Evolutionary conservation across 2,329 filamentous ascomycete species (phyloP).

Genomic region (Fusarium sp.): DNA sequence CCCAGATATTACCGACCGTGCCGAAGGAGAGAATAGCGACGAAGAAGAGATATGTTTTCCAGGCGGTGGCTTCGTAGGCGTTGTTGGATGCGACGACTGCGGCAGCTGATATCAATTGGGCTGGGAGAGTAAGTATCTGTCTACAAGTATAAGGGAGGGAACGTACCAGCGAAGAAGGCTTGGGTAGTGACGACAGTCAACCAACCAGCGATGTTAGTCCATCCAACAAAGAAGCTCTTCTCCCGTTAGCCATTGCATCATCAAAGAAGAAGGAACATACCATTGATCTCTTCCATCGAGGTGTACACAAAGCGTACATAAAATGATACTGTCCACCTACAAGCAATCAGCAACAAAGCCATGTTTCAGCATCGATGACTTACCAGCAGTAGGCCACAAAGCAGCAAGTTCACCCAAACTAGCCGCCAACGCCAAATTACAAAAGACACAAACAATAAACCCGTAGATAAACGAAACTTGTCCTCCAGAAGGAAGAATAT

Average conservation of each 20-base stretch:
- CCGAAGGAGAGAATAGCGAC: constrained; percentile 42
- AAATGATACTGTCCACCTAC: constrained; percentile 58
- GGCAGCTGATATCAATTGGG: constrained; percentile 58
- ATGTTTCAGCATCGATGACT: fast-evolving
- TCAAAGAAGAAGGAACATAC: fast-evolving
- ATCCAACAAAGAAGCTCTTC: constrained; percentile 58
- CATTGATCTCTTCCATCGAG: constrained; percentile 52
- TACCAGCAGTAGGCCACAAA: constrained; percentile 59
- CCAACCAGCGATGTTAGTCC: constrained; percentile 59
- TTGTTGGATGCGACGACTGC: constrained; percentile 55
- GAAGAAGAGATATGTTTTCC: constrained; percentile 59
- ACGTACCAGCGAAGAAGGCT: constrained; percentile 56
- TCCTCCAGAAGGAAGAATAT: constrained; percentile 57
- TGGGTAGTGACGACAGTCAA: constrained; percentile 58
- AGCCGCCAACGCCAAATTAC: constrained; percentile 56
- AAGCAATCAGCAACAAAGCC: too few relatives aligned
- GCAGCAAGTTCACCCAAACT: constrained; percentile 58
- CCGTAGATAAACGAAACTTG: constrained; percentile 58
- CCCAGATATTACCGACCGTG: constrained; percentile 49
- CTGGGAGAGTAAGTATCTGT: constrained; percentile 34
- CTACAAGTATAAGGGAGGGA: fast-evolving
- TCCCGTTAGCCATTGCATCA: neutral
- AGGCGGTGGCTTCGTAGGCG: constrained; percentile 52
- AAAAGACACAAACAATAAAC: constrained; percentile 59
- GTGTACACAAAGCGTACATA: constrained; percentile 56